Evolutionary conservation across 31 red algal genomes (phyloP), one percentile per base, ranked within the genome.

Genomic region (Odonthalia washingtoniensis): DNA sequence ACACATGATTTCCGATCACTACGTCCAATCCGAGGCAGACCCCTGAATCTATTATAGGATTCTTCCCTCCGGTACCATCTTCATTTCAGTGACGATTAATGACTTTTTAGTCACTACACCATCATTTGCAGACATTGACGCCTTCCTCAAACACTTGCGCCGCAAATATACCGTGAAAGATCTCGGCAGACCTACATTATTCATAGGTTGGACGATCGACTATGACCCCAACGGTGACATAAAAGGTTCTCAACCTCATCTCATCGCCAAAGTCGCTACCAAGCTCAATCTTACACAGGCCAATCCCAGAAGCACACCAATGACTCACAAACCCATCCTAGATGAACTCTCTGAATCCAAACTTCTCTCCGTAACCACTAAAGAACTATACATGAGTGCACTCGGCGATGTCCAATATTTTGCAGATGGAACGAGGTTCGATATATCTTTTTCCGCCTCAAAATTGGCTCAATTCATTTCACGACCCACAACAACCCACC

Each of bases 61-160:
- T 2, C 1, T 1, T 35, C 1, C 3, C 21, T 1, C 16, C 17
- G 1, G 26, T 2, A 61, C 1, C 49, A 31, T 30, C 2, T 62
- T 80, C 16, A 31, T 80, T 21, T 5, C 17, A n/a, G 12, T 80
- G 1, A 63, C 49, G n/a, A 80, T 80, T 52, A 36, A 80, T 30
- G 77, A 80, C 77, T 80, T 63, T 36, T 31, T 80, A 2, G 30
- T 64, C 24, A 38, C 40, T 14, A 26, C 44, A 30, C 30, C 44
- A 2, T 35, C 18, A 3, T 2, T 1, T 4, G 27, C 1, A 2
- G n/a, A 61, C 1, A 63, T 80, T 37, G 53, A 57, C 43, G 3
- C 16, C 1, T 30, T 80, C 4, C n/a, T 35, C 4, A 3, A 5
- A 2, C 6, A 34, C 57, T 17, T 80, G n/a, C 1, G 17, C 1